Evolutionary conservation across 768 basidiomycete species (phyloP), one percentile per base, ranked within the genome.

Genomic region (Kockovaella imperatae): DNA sequence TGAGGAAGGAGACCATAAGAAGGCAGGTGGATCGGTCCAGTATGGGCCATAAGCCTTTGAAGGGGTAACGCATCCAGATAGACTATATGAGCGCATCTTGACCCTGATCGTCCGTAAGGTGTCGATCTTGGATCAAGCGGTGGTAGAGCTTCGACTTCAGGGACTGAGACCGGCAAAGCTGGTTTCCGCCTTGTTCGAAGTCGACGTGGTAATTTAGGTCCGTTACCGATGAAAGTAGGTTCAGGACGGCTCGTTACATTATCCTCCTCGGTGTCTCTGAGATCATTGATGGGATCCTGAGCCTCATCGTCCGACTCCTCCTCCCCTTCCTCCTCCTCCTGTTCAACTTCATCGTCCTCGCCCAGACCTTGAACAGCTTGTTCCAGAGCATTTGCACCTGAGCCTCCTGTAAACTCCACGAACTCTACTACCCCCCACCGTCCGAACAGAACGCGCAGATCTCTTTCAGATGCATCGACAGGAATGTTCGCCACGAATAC

Each of bases 401-500:
- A 45, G 23, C 20, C 45, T 23, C 42, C 40, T 46, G 81, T 78
- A 58, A 89, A 84, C 1, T 80, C 56, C 8, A 89, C 80, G 41
- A 75, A 75, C 68, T 93, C 90, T 15, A 91, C 77, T 0, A 81
- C 82, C 20, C 90, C 89, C 47, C 77, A 80, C 20, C 76, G 61
- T 62, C 82, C 82, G 75, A 91, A 91, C n/a, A 95, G 74, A 10
- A 79, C 71, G 2, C 80, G 74, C 0, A 95, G 71, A 61, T 89
- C 87, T 30, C 85, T 77, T 57, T 86, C 85, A 1, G 86, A 86
- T 3, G 86, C 80, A 67, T 93, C 88, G 47, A 87, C 83, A 1
- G 91, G 89, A 4, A 91, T 73, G 60, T 96, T 95, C 46, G 85
- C 86, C 2, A 91, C 73, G 62, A 96, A 96, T 8, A 93, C 75